These are phyloP conservation scores for Catharanthus roseus DNA, from an alignment of 257 asterid genomes.

Conservation along the genomic window DNA sequence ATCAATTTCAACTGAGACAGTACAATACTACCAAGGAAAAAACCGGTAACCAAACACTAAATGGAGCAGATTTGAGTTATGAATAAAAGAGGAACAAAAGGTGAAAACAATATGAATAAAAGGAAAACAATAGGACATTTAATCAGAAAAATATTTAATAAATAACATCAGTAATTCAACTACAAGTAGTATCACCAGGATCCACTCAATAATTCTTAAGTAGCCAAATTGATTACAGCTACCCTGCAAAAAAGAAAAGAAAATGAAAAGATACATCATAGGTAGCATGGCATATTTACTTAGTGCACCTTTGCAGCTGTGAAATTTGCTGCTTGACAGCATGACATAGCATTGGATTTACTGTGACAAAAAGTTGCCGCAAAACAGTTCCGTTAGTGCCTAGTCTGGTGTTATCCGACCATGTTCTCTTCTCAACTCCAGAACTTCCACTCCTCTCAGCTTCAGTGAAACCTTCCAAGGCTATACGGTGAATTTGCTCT, in stretches of 20 bases:
- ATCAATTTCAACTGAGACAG: neutral
- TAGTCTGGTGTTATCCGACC: neutral
- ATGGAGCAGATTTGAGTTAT: neutral
- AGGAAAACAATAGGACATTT: neutral
- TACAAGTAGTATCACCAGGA: neutral
- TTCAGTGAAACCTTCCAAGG: conserved; percentile 25
- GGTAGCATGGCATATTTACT: conserved; percentile 39
- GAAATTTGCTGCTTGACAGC: conserved; percentile 57
- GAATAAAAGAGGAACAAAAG: neutral
- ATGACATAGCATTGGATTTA: conserved; percentile 55
- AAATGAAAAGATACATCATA: too few species aligned
- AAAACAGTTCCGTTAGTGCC: conserved; percentile 19
- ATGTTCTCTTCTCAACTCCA: conserved; percentile 1
- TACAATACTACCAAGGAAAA: too few species aligned
- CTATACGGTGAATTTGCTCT: conserved; percentile 36
- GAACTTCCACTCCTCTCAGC: neutral
- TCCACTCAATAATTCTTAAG: too few species aligned
- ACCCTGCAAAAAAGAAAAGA: too few species aligned
- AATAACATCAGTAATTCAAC: neutral
- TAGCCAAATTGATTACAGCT: neutral
- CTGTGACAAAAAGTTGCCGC: conserved; percentile 58
- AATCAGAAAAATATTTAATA: too few species aligned
- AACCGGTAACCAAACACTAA: too few species aligned
- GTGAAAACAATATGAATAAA: too few species aligned
- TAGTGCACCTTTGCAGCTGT: conserved; percentile 40